Evolutionary conservation across 768 basidiomycete genomes (phyloP), one percentile per base, ranked within the genome.

Genomic region (Chalciporus chontae): DNA sequence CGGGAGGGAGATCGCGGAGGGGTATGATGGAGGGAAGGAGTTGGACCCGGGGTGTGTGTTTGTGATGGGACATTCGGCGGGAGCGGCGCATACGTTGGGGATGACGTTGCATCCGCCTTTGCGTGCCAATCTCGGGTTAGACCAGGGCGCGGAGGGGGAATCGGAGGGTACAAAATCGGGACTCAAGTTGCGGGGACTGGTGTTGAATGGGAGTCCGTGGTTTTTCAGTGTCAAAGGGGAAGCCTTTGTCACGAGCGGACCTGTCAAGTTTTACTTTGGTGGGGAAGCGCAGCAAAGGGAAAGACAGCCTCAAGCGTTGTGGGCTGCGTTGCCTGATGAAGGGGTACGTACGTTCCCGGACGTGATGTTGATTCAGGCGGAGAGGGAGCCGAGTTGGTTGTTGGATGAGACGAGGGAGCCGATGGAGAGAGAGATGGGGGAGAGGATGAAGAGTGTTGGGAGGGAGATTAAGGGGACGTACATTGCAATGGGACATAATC

Each of bases 51-150:
- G 72, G 7, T 61, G 58, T 9, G 60, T 83, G 37, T 76, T 77
- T 54, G 40, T 85, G 36, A 68, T 80, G 64, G 80, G 76, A 0
- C 84, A 87, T 63, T 85, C 84, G 1, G 83, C 81, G 0, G 85
- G 85, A 1, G 79, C 77, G 1, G 65, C 70, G 23, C 77, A 81
- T 58, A 56, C 74, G 38, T 65, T 75, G 4, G 75, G 81, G 15
- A 53, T 78, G 45, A 61, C 79, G 4, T 56, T 77, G 37, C 56
- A 75, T 24, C 29, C 54, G 6, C 51, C 61, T 18, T 26, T 63
- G 40, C 45, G 69, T 67, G 1, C 65, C 61, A 32, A 64, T 79
- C 15, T 57, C 5, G 34, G 34, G 34, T 36, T 36, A 14, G 34
- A 36, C 10, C 11, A 36, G 34, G 34, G 34, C 31, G n/a, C 5